Conservation (phyloP, 306 rosid genomes). For the Pyrus communis region DNA sequence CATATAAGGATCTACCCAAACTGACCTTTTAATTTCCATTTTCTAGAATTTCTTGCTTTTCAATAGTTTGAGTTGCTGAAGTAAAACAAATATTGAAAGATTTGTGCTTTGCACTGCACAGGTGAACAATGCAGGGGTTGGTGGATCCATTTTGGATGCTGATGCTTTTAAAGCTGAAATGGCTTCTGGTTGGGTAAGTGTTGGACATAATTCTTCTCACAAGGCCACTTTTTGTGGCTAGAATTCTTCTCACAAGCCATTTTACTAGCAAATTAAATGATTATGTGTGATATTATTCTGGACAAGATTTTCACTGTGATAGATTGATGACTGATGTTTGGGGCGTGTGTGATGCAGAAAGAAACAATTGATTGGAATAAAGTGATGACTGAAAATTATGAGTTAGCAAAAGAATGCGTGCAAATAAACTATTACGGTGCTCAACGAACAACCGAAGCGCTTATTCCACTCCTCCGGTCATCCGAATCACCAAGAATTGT, state of each 20-base stretch:
- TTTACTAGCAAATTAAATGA: no score
- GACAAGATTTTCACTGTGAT: no score
- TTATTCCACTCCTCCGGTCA: not conserved
- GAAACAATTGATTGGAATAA: not conserved
- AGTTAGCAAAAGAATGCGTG: not conserved
- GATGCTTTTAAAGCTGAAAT: slow-evolving; percentile 4
- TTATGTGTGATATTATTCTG: no score
- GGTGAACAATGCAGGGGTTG: slow-evolving; percentile 48
- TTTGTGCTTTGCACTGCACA: not conserved
- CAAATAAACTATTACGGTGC: not conserved
- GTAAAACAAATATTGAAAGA: not conserved
- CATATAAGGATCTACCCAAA: no score
- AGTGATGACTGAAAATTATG: not conserved
- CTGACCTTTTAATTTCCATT: not conserved
- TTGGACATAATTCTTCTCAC: no score
- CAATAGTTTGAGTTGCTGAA: not conserved
- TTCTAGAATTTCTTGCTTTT: not conserved
- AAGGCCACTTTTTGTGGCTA: no score
- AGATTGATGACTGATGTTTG: not conserved
- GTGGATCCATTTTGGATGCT: slow-evolving; percentile 18
- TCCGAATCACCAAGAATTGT: not conserved
- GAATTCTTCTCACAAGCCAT: no score
- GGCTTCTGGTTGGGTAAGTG: no score
- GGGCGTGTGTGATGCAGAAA: not conserved
- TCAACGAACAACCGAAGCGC: not conserved